Percentiles rank a stretch among this genome's conserved stretches.
Conservation (phyloP, 176 grass and related monocot species). For the Paspalum vaginatum region DNA sequence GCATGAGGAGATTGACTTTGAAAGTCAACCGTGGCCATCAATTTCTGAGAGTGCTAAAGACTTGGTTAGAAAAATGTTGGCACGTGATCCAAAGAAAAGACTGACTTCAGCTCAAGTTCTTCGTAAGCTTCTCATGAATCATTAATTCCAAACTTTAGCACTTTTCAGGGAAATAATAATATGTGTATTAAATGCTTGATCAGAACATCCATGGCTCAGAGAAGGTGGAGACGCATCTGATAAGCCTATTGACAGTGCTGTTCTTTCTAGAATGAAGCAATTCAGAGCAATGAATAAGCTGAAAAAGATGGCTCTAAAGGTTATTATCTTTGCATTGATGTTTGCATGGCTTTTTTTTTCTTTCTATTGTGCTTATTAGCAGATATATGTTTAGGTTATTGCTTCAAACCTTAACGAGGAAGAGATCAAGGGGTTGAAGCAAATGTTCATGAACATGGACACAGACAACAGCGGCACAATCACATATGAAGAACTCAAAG, state of each 20-base stretch:
- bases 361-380: background rate
- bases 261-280: conserved; percentile 99
- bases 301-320: conserved; percentile 99
- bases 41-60: conserved; percentile 94
- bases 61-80: conserved; percentile 90
- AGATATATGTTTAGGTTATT: conserved; percentile 72
- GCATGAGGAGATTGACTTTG: conserved; percentile 85
- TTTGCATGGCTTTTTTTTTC: conserved; percentile 4
- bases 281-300: conserved; percentile 99
- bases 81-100: conserved; percentile 91
- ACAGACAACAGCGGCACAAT: conserved; percentile 91
- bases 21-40: conserved; percentile 84
- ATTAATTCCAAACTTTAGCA: conserved; percentile 19
- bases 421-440: conserved; percentile 96
- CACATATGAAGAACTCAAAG: conserved; percentile 98
- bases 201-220: conserved; percentile 95
- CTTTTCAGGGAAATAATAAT: conserved; percentile 32
- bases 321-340: conserved; percentile 37
- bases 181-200: conserved; percentile 39
- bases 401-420: conserved; percentile 93
- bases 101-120: conserved; percentile 95
- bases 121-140: conserved; percentile 50
- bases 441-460: conserved; percentile 98
- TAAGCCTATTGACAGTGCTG: conserved; percentile 93
- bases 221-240: conserved; percentile 90